Base-by-base conservation (phyloP, 1,284 basidiomycete species). In the Tremellales sp. region DNA sequence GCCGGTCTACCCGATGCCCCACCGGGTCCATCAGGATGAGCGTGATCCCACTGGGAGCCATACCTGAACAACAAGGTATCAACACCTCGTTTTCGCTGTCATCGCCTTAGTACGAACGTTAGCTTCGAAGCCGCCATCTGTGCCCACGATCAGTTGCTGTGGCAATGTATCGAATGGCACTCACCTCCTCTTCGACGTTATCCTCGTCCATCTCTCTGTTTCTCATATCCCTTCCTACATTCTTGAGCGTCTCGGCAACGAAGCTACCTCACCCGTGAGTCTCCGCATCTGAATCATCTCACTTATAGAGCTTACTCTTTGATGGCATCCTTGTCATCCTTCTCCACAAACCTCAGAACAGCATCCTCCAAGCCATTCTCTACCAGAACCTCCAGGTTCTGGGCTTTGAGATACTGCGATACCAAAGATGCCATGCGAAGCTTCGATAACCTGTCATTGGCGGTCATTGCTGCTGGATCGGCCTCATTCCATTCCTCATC, bases 251-350 rank as follows among this genome's bases (percentile, higher is more conserved):
- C 34, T 75, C 74, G 21, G 68, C 68, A 1, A 91, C 85, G 71
- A 90, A 88, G 46, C 87, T 91, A 37, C 5, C 6, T 21, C 2
- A 43, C 14, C n/a, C 7, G 29, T 8, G 16, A 4, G 18, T 16
- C 31, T 9, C 14, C 9, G 27, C 33, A 9, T 46, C 39, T 25
- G 45, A 45, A 14, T 19, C 18, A 32, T 29, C 24, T 10, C 25
- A 2, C 22, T 16, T 18, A 46, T 29, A 19, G 21, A 31, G 5
- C 84, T 58, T 54, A 93, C 91, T 77, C 80, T 53, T 84, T 82
- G 64, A 97, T 92, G 4, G 92, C 87, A 74, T 92, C 86, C 35
- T 81, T 83, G 70, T 93, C 90, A 60, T 94, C 92, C 76, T 97
- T 97, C 69, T 94, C 91, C 47, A 97, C 90, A 72, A 88, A 95